Percentiles rank a stretch among this genome's conserved stretches.
Evolutionary conservation across 371 early-diverging fungal species (phyloP).

Genomic region (Mucor ambiguus): DNA sequence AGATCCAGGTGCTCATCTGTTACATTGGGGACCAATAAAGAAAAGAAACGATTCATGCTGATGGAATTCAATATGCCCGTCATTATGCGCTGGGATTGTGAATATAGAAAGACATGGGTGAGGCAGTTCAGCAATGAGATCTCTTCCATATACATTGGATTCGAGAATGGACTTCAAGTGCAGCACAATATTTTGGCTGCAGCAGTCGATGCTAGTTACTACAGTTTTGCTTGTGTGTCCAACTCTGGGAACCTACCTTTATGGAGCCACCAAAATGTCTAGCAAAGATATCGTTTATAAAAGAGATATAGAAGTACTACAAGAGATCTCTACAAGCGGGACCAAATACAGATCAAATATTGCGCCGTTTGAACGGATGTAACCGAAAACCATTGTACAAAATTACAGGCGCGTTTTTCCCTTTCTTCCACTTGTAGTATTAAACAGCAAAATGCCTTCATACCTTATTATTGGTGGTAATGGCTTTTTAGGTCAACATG

Average conservation of each 20-base stretch:
- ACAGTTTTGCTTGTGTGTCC: not conserved
- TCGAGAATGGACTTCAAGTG: not conserved
- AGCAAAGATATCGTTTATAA: not conserved
- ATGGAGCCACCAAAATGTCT: not conserved
- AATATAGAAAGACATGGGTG: not conserved
- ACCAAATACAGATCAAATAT: slow-evolving; percentile 1
- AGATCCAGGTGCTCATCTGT: not conserved
- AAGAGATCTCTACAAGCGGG: not conserved
- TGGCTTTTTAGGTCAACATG: slow-evolving; percentile 86
- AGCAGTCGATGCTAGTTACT: not conserved
- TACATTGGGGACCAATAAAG: not conserved
- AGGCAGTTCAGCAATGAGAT: not conserved
- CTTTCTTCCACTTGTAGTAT: not conserved
- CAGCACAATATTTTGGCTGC: not conserved
- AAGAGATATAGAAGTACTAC: not conserved
- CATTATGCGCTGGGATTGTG: not conserved
- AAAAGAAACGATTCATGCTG: not conserved
- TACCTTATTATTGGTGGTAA: slow-evolving; percentile 89
- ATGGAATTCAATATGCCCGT: not conserved
- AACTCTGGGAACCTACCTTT: not conserved
- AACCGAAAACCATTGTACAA: slow-evolving; percentile 4
- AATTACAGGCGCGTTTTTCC: not conserved
- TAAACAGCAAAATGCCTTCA: slow-evolving; percentile 28
- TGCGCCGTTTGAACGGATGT: slow-evolving; percentile 2
- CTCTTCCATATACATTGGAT: not conserved